Conservation (phyloP, 2,329 filamentous ascomycete genomes). For the Aspergillus melleus region DNA sequence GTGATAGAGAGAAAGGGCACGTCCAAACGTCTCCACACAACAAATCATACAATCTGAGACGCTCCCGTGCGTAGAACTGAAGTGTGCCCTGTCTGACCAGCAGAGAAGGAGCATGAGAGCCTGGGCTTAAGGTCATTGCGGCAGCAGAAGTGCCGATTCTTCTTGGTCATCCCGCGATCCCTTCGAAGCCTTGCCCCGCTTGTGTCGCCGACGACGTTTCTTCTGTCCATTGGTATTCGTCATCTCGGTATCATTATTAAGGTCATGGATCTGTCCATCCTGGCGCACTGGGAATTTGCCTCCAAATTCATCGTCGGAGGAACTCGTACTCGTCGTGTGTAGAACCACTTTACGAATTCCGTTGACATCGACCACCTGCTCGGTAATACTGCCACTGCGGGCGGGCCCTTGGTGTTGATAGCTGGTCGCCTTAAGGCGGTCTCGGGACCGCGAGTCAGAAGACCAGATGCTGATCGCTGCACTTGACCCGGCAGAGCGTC, state of each 20-base stretch:
- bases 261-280: slow-evolving; percentile 13
- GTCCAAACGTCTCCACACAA: background rate
- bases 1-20: background rate
- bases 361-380: slow-evolving; percentile 72
- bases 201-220: slow-evolving; percentile 28
- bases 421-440: slow-evolving; percentile 25
- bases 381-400: slow-evolving; percentile 74
- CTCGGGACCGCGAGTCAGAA: slow-evolving; percentile 21
- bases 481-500: slow-evolving; percentile 21
- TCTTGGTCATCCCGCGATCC: background rate
- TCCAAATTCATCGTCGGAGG: slow-evolving; percentile 38
- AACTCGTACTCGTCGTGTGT: slow-evolving; percentile 63
- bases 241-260: slow-evolving; percentile 10
- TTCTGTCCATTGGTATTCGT: slow-evolving; percentile 15
- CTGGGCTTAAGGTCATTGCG: slow-evolving; percentile 4
- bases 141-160: slow-evolving; percentile 18
- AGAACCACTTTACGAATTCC: slow-evolving; percentile 76
- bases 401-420: slow-evolving; percentile 52
- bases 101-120: slow-evolving; percentile 15
- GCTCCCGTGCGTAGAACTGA: background rate
- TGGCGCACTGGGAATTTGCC: slow-evolving; percentile 14
- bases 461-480: slow-evolving; percentile 25
- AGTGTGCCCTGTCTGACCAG: slow-evolving; percentile 16
- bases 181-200: slow-evolving; percentile 15
- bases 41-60: background rate